Evolutionary conservation across 257 asterid genomes (phyloP), one percentile per base, ranked within the genome.

Genomic region (Penstemon barbatus): DNA sequence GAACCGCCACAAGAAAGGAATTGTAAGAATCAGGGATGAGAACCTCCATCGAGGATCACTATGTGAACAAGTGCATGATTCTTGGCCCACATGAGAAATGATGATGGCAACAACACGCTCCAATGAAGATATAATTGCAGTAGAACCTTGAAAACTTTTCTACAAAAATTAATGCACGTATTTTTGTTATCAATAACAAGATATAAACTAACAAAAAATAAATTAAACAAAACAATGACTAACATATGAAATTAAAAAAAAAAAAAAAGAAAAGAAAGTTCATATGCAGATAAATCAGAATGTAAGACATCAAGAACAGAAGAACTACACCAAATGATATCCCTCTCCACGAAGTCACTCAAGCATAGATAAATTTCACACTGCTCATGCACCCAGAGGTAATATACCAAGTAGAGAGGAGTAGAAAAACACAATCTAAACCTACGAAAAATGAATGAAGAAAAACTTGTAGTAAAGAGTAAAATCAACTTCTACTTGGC

Each of bases 1-100:
- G 68, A 84, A 68, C 77, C 71, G 77, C 99, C 99, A 94, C 77
- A 94, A 73, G 75, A 89, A 89, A 46, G 99, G 97, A 65, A 91
- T 82, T 69, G 85, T 81, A 76, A 94, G 96, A 78, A 94, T 87
- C 82, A 85, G 97, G 61, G 92, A 87, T 56, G 93, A 75, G 76
- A 94, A 82, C 78, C 91, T 82, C 82, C 81, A 67, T 56, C 71
- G 79, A 48, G 93, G 88, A 61, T 89, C 92, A 80, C 68, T 66
- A 74, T 55, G 66, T 54, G 85, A 80, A 83, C 99, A 91, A 65
- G 78, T 79, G 82, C 97, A 94, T 44, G 93, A 78, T 79, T 81
- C 80, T 72, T 85, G 85, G 69, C 91, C 92, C 80, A 71, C 88
- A n/a, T 94, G 97, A 71, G 92, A 82, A 59, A 85, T 65, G 66